phyloP scores from a whole-genome alignment of 2,329 filamentous ascomycete species.

The Hypoxylon sp. region DNA sequence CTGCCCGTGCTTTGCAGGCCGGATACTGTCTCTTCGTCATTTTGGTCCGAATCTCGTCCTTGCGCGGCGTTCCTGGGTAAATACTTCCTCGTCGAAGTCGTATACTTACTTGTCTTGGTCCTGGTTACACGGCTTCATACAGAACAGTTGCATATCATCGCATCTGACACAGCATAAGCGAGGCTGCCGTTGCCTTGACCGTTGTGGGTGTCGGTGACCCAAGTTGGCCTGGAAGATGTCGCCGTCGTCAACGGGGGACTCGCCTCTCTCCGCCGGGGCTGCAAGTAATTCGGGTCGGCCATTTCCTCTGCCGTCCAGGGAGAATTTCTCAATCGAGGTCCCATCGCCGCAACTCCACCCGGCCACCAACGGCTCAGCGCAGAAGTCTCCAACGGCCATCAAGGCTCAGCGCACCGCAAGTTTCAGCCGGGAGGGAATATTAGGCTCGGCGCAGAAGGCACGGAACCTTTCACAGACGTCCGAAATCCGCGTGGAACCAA shows the following conservation, averaged over 20 bases:
- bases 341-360: slow-evolving; percentile 58
- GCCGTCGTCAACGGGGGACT: slow-evolving; percentile 66
- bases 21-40: slow-evolving; percentile 44
- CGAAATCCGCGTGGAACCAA: slow-evolving; percentile 59
- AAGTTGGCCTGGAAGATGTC: slow-evolving; percentile 56
- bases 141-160: slow-evolving; percentile 33
- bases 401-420: slow-evolving; percentile 62
- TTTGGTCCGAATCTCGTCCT: slow-evolving; percentile 35
- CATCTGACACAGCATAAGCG: slow-evolving; percentile 33
- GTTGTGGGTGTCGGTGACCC: slow-evolving; percentile 29
- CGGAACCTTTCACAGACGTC: slow-evolving; percentile 68
- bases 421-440: slow-evolving; percentile 67
- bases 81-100: slow-evolving; percentile 43
- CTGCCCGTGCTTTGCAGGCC: slow-evolving; percentile 48
- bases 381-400: slow-evolving; percentile 65
- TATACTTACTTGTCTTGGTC: slow-evolving; percentile 41
- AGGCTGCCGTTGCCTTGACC: slow-evolving; percentile 33
- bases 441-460: slow-evolving; percentile 65
- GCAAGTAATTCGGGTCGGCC: slow-evolving; percentile 54
- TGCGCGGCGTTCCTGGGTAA: slow-evolving; percentile 43
- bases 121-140: slow-evolving; percentile 44
- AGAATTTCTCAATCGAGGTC: slow-evolving; percentile 63
- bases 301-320: slow-evolving; percentile 60
- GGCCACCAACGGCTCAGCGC: slow-evolving; percentile 55
- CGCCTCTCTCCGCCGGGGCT: slow-evolving; percentile 59